phyloP scores from a whole-genome alignment of 441 rosid genomes.

The Cnidoscolus chayamansa region DNA sequence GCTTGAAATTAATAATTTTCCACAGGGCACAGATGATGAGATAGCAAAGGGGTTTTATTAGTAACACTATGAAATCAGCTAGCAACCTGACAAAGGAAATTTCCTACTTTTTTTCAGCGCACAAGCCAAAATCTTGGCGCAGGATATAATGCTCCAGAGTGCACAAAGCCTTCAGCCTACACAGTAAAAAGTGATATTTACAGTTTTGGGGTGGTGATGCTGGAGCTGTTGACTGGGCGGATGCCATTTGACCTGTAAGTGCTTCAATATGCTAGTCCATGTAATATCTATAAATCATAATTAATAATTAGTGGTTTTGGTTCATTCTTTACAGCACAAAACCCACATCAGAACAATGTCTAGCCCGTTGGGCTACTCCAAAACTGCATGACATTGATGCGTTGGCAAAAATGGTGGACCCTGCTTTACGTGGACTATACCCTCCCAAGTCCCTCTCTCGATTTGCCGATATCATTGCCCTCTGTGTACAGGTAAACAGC shows the following conservation, averaged over 20 bases:
- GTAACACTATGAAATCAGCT: no score
- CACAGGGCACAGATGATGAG: background rate
- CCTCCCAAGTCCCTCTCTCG: slow-evolving; percentile 72
- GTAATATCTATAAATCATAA: background rate
- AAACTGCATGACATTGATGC: slow-evolving; percentile 72
- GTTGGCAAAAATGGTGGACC: slow-evolving; percentile 73
- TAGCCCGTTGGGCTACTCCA: slow-evolving; percentile 85
- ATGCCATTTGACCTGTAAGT: slow-evolving; percentile 58
- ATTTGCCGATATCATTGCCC: slow-evolving; percentile 77
- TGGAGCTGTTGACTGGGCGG: slow-evolving; percentile 89
- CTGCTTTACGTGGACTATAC: slow-evolving; percentile 87
- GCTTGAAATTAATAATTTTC: no score
- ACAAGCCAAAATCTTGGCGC: slow-evolving; percentile 85
- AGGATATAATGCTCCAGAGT: slow-evolving; percentile 96
- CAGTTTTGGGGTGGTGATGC: slow-evolving; percentile 93
- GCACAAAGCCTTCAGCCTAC: slow-evolving; percentile 68
- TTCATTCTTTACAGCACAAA: slow-evolving; percentile 41
- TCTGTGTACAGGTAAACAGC: slow-evolving; percentile 65
- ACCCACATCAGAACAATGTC: slow-evolving; percentile 66
- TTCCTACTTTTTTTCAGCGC: slow-evolving; percentile 39
- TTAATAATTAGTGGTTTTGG: no score
- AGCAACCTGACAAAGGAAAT: background rate
- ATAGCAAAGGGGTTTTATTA: no score
- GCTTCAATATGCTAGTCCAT: background rate
- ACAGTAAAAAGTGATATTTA: slow-evolving; percentile 85